Percentiles rank a stretch among this genome's conserved stretches.
phyloP scores from a whole-genome alignment of 805 yeast species.

The Debaryomyces prosopidis region DNA sequence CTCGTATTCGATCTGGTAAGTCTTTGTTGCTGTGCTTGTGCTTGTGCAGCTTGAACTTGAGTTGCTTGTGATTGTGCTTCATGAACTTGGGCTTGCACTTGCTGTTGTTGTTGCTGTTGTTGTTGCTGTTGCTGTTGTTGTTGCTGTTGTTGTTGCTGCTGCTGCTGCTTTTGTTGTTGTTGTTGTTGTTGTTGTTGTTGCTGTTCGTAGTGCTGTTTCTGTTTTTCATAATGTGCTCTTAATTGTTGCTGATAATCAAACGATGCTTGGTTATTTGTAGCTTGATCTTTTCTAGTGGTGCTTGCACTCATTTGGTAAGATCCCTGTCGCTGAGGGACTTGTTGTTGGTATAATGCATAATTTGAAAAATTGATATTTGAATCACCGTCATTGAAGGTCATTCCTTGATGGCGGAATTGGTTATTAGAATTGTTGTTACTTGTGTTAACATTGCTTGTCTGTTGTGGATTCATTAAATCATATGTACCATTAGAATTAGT shows the following conservation, averaged over 20 bases:
- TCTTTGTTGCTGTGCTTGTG: conserved; percentile 7
- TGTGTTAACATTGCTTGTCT: conserved; percentile 4
- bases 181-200: conserved; percentile 10
- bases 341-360: conserved; percentile 15
- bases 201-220: conserved; percentile 18
- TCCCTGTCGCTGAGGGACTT: conserved; percentile 6
- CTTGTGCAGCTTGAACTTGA: conserved; percentile 13
- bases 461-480: conserved; percentile 21
- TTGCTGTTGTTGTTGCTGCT: conserved; percentile 7
- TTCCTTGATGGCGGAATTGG: conserved; percentile 27
- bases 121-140: conserved; percentile 8
- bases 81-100: conserved; percentile 8
- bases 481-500: conserved; percentile 9
- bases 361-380: conserved; percentile 14
- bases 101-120: conserved; percentile 9
- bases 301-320: conserved; percentile 3
- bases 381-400: conserved; percentile 20
- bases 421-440: conserved; percentile 13
- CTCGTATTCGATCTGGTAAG: conserved; percentile 7
- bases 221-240: conserved; percentile 24
- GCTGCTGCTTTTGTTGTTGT: conserved; percentile 5
- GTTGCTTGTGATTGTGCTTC: conserved; percentile 5
- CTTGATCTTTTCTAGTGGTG: background rate
- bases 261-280: conserved; percentile 1
- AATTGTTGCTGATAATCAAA: conserved; percentile 23